Conservation (phyloP, 495 filamentous ascomycete genomes). For the Amorphotheca resinae region DNA sequence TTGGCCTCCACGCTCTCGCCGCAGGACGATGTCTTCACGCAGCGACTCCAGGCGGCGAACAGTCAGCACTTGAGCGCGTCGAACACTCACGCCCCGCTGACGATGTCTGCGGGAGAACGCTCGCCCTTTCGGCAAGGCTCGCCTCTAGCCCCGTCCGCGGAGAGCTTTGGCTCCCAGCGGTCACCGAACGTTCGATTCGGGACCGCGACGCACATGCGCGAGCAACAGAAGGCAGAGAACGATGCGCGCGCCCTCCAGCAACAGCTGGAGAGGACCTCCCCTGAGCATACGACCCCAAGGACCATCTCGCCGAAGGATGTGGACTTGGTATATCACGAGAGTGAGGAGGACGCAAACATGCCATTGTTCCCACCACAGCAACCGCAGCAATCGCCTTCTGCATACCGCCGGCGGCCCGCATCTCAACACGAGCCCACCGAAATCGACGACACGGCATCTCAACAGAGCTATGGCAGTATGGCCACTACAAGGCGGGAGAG, state of each 20-base stretch:
- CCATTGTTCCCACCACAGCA: slow-evolving; percentile 52
- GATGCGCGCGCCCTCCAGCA: slow-evolving; percentile 41
- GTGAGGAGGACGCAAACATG: slow-evolving; percentile 52
- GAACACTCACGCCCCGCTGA: slow-evolving; percentile 28
- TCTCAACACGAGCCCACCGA: slow-evolving; percentile 10
- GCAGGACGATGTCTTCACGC: slow-evolving; percentile 54
- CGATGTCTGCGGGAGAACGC: slow-evolving; percentile 45
- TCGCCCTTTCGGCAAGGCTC: slow-evolving; percentile 79
- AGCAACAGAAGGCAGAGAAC: slow-evolving; percentile 46
- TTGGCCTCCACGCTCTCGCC: slow-evolving; percentile 29
- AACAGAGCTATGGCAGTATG: slow-evolving; percentile 31
- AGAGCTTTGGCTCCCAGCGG: slow-evolving; percentile 28
- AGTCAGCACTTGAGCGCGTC: slow-evolving; percentile 56
- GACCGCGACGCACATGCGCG: slow-evolving; percentile 45
- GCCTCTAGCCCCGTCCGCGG: slow-evolving; percentile 42
- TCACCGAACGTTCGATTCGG: slow-evolving; percentile 33
- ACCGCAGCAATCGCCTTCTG: slow-evolving; percentile 6
- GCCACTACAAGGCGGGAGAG: slow-evolving; percentile 31
- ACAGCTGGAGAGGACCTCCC: slow-evolving; percentile 32
- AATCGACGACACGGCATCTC: slow-evolving; percentile 18
- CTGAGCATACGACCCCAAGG: slow-evolving; percentile 46
- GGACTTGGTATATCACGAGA: slow-evolving; percentile 68
- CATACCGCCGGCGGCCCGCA: slow-evolving; percentile 10
- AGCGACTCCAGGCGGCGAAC: slow-evolving; percentile 68
- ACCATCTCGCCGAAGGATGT: slow-evolving; percentile 97